Conservation (phyloP, 2,329 filamentous ascomycete species). For the Colletotrichum navitas region DNA sequence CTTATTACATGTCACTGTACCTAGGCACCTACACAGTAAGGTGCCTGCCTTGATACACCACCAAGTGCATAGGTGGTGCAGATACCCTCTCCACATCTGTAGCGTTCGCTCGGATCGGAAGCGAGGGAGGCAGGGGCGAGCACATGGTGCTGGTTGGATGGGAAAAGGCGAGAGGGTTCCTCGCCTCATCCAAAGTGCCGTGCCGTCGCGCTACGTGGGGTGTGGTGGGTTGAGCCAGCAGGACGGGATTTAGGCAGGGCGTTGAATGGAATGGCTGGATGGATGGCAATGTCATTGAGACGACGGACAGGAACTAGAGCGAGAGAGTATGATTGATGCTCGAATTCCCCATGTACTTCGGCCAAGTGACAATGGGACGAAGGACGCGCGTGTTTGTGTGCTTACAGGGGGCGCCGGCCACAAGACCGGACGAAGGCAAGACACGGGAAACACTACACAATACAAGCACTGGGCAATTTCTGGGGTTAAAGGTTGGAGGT, state of each 20-base stretch:
- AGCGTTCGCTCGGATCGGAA: too few species aligned
- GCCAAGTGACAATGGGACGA: conserved; percentile 36
- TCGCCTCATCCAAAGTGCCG: not conserved
- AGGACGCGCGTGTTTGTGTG: conserved; percentile 3
- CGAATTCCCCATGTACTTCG: conserved; percentile 3
- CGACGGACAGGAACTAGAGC: conserved; percentile 22
- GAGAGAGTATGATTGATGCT: not conserved
- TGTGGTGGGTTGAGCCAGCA: conserved; percentile 26
- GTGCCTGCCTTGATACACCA: too few species aligned
- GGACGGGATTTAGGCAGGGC: conserved; percentile 9
- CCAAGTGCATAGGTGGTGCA: not conserved
- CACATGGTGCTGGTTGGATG: conserved; percentile 5
- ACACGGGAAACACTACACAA: not conserved
- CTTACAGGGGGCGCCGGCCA: not conserved
- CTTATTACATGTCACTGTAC: too few species aligned
- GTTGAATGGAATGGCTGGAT: conserved; percentile 1
- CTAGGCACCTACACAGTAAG: too few species aligned
- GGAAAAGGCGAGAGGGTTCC: not conserved
- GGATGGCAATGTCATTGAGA: conserved; percentile 10
- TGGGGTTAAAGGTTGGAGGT: not conserved
- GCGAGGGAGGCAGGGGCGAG: not conserved
- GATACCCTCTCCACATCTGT: too few species aligned
- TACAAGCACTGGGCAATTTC: conserved; percentile 4
- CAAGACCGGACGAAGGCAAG: not conserved
- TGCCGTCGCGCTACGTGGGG: conserved; percentile 25